Evolutionary conservation across 345 rosid genomes (phyloP).

Genomic region (Clarkia xantiana): DNA sequence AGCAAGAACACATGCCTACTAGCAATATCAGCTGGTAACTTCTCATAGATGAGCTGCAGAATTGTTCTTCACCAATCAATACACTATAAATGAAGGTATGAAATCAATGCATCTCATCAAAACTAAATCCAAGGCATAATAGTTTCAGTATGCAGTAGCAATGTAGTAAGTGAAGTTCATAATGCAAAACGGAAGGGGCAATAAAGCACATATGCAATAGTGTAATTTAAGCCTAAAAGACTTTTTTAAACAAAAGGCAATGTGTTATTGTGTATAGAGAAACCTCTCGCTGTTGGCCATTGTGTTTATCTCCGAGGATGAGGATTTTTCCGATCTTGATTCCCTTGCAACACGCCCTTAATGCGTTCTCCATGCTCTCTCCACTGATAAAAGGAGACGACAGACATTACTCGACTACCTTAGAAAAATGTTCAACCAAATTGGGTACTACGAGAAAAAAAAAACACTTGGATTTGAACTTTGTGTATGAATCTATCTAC

Average conservation of each 20-base stretch:
- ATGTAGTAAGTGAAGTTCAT: no score
- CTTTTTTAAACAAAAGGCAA: neutral
- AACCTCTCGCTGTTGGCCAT: constrained; percentile 46
- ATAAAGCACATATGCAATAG: neutral
- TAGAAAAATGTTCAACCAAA: no score
- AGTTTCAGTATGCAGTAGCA: no score
- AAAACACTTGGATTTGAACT: neutral
- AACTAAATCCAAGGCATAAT: no score
- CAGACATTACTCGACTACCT: no score
- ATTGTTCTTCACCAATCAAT: neutral
- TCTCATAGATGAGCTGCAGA: constrained; percentile 76
- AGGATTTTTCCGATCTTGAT: constrained; percentile 85
- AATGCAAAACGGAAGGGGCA: no score
- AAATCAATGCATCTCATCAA: no score
- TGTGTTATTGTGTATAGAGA: neutral
- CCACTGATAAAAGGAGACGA: constrained; percentile 30
- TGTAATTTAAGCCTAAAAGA: neutral
- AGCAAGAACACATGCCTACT: constrained; percentile 72
- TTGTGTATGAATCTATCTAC: constrained; percentile 14
- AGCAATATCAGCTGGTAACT: constrained; percentile 76
- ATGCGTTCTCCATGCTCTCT: constrained; percentile 93
- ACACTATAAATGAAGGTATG: no score
- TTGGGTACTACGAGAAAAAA: no score
- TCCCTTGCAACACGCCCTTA: constrained; percentile 90
- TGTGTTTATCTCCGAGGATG: constrained; percentile 57